Evolutionary conservation across 192 early-diverging fungal species (phyloP), one percentile per base, ranked within the genome.

Genomic region (Coemansia sp.): DNA sequence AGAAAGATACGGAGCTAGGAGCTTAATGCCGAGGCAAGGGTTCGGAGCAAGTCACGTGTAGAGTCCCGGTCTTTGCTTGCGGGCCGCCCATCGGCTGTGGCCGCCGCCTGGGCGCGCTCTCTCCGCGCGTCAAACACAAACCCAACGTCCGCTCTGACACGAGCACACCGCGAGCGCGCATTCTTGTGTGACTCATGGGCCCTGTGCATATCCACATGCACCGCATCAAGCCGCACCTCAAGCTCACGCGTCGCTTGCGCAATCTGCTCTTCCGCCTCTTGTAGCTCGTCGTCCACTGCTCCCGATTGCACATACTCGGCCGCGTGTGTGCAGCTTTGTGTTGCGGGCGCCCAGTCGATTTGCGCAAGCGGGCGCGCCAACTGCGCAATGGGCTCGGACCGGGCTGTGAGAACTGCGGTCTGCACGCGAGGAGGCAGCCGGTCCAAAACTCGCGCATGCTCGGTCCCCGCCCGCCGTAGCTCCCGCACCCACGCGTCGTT

Each of bases 191-290:
- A 43, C 54, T 67, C 65, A 5, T 51, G 38, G 0, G 68, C 52
- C 2, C 69, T 58, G 27, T 80, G 77, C 68, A 74, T 69, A 37
- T 74, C 72, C 38, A 80, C 41, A 25, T 70, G 65, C 32, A 80
- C 67, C 8, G 77, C 65, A 47, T 80, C 77, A 29, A 80, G 72
- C 41, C 59, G 67, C 17, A 80, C 37, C 55, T 80, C 67, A 14
- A 80, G 45, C 29, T 80, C 77, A 8, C 27, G 10, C 32, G 57
- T 57, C 3, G 77, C 72, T 3, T 12, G 57, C n/a, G 32, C 59
- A 10, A 80, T 65, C 11, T 62, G 65, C 10, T n/a, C 19, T 59
- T 80, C 77, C 1, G 77, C 64, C 11, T 22, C 49, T 2, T 25
- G 50, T 6, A 73, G 11, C 37, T 79, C 66, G 0, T 25, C 37